Base-by-base conservation (phyloP, 2,329 filamentous ascomycete species). In the Fusarium robinianum region DNA sequence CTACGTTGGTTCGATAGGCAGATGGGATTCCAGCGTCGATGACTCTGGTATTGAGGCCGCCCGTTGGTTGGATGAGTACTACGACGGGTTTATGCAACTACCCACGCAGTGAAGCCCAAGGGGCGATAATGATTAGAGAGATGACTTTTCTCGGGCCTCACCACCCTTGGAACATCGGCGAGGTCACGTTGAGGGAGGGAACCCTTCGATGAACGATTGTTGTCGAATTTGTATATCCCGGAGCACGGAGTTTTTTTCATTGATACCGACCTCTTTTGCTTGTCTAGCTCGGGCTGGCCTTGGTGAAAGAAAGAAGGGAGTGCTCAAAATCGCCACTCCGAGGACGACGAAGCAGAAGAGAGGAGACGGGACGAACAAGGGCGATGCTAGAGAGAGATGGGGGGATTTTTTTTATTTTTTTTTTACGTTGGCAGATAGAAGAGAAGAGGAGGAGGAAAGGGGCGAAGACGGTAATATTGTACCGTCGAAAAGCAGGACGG, bases 1-100 rank as follows among this genome's bases (percentile, higher is more conserved):
- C 8, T 90, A 89, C 63, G 80, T 89, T 5, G 86, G 85, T 2
- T 81, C 76, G n/a, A 67, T 87, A 16, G 71, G 75, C 30, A 67
- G 75, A 26, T 79, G 76, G 75, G 75, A 78, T 60, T 72, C 74
- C 22, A 72, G 69, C 53, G 61, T 76, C 18, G 76, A 78, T 41
- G 74, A 75, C 27, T 67, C 76, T 5, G 78, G 78, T 27, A 64
- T 73, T 27, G 70, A 75, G 32, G 78, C 78, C 7, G 78, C 78
- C 18, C 67, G 65, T 47, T 81, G 78, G 78, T 65, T 81, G 16
- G 77, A 80, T 53, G 62, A 64, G 11, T 81, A 81, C 57, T 81
- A 79, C 53, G 69, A 70, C 29, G 72, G 75, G 17, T 81, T 81
- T 60, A 67, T 81, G 63, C 70, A 79, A 60, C 61, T 79, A 23